Base-by-base conservation (phyloP, 306 rosid species). In the Pterocarpus macrocarpus region DNA sequence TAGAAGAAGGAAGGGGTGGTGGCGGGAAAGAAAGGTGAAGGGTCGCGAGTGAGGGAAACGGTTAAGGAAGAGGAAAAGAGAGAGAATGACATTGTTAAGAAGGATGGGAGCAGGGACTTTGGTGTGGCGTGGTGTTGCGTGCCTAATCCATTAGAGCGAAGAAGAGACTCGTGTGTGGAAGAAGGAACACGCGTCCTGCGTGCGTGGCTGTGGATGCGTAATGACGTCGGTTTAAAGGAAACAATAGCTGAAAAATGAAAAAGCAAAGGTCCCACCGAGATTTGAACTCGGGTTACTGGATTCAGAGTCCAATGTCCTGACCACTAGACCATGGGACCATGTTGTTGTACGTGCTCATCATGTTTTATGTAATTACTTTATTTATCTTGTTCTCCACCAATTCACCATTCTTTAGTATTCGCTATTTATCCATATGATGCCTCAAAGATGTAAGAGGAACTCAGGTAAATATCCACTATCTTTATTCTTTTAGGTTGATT, bases 21-120 rank as follows among this genome's bases (percentile, higher is more conserved):
- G 71, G 58, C 69, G 5, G 86, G 81, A 14, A 58, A 53, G 45
- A 76, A 15, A 72, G n/a, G 49, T 14, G 62, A 69, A 22, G 64
- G 55, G 32, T 55, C 13, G 50, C 58, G 69, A 16, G 83, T 64
- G 50, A 64, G 3, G 58, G 74, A 75, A 58, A 79, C 56, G 82
- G 86, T 75, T 80, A 86, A 17, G 88, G 89, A 17, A 83, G 89
- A 81, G 67, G 91, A 82, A 64, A 91, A 88, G 69, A 88, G 63
- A 78, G 87, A 78, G 70, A 91, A 85, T 71, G 97, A 91, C 97
- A 92, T 92, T 32, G 70, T 91, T 36, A 55, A 71, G 45, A 32
- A 9, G 58, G 8, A n/a, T 10, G 15, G 50, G 10, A 41, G 0
- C 9, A 39, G 56, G 84, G 30, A 39, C 7, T 39, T 38, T 34